Conservation (phyloP, 306 rosid genomes). For the Argentina anserina region DNA sequence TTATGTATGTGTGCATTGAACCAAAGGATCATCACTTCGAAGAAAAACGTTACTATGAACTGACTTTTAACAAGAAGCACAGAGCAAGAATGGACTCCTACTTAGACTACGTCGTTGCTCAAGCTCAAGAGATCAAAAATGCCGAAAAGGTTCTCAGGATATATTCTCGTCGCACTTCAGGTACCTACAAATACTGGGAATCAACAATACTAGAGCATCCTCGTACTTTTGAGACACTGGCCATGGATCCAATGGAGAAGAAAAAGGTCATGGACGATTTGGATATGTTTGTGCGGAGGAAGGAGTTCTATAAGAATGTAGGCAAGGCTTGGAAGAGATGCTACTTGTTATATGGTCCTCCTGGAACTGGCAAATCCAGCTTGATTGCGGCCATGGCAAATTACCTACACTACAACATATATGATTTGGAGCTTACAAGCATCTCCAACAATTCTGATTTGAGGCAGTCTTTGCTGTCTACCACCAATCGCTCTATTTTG, state of each 20-base stretch:
- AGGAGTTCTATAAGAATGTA: slow-evolving; percentile 34
- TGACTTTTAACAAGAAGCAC: slow-evolving; percentile 24
- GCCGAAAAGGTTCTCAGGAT: slow-evolving; percentile 24
- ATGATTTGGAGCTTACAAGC: slow-evolving; percentile 34
- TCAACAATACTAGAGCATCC: slow-evolving; percentile 29
- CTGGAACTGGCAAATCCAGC: slow-evolving; percentile 38
- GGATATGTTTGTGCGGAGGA: slow-evolving; percentile 30
- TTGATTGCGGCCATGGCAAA: slow-evolving; percentile 52
- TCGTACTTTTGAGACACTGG: slow-evolving; percentile 34
- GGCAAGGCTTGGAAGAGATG: slow-evolving; percentile 53
- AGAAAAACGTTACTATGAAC: slow-evolving; percentile 18
- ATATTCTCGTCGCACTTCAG: not conserved
- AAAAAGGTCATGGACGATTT: slow-evolving; percentile 21
- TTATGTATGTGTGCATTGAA: not conserved
- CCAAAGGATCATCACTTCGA: not conserved
- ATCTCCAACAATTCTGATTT: slow-evolving; percentile 20
- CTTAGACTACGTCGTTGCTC: slow-evolving; percentile 19
- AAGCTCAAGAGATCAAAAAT: slow-evolving; percentile 11
- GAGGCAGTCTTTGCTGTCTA: slow-evolving; percentile 24
- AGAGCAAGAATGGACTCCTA: slow-evolving; percentile 18
- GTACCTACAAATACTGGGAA: not conserved
- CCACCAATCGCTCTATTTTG: slow-evolving; percentile 33
- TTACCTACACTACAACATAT: slow-evolving; percentile 33
- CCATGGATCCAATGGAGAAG: slow-evolving; percentile 33
- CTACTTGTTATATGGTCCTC: slow-evolving; percentile 39